phyloP scores from a whole-genome alignment of 768 basidiomycete species.

The Pulveroboletus ravenelii region DNA sequence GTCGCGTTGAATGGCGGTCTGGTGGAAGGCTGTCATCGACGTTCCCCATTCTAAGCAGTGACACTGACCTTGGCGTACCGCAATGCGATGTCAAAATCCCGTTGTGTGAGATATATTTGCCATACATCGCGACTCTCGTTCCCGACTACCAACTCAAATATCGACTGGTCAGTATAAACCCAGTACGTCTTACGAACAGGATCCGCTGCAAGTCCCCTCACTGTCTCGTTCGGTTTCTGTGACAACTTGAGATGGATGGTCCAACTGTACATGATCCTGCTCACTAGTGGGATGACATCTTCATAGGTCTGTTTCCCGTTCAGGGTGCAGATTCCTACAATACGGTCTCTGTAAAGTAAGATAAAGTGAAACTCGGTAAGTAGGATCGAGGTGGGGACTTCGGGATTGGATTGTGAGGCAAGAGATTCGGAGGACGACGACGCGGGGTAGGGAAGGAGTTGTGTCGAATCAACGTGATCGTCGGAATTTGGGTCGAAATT shows the following conservation, averaged over 20 bases:
- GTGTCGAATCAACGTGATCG: conserved; percentile 71
- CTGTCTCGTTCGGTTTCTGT: conserved; percentile 72
- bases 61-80: conserved; percentile 71
- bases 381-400: conserved; percentile 68
- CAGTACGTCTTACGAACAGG: conserved; percentile 88
- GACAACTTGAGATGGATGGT: conserved; percentile 3
- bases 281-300: conserved; percentile 74
- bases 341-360: conserved; percentile 72
- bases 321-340: conserved; percentile 73
- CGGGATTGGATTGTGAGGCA: conserved; percentile 19
- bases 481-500: conserved; percentile 67
- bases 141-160: conserved; percentile 80
- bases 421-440: conserved; percentile 26
- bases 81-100: conserved; percentile 73
- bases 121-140: conserved; percentile 95
- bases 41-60: not conserved
- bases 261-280: conserved; percentile 18
- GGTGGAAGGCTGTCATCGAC: conserved; percentile 4
- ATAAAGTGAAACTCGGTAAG: conserved; percentile 93
- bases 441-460: conserved; percentile 74
- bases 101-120: conserved; percentile 81
- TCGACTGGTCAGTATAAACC: conserved; percentile 84
- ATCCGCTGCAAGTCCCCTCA: conserved; percentile 76
- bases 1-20: conserved; percentile 89
- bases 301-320: conserved; percentile 82